Base-by-base conservation (phyloP, 345 rosid genomes). In the Hirschfeldia incana region DNA sequence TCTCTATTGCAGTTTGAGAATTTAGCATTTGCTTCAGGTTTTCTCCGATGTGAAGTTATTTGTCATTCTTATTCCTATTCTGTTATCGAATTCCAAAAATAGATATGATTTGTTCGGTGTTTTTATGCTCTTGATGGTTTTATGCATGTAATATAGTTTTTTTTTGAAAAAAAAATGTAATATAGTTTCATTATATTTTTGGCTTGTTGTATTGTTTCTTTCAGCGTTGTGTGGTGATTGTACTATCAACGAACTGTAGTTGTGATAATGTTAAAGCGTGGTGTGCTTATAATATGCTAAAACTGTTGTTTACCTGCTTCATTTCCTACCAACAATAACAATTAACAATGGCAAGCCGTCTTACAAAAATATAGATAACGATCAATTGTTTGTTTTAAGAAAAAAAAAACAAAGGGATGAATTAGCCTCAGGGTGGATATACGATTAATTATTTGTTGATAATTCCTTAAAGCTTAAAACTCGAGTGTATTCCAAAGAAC, bases 21-120 rank as follows among this genome's bases (percentile, higher is more conserved):
- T 3, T 78, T 89, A 16, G 91, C 87, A 0, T n/a, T 36, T 6
- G 74, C 6, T 11, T 72, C 86, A 4, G 89, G 85, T 12, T 89
- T 86, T 61, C 12, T 59, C 0, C 74, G 85, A 26, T 79, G 82
- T 58, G 74, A 79, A 67, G 0, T 67, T 39, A 44, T 73, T 2
- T 73, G 78, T 49, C 21, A 0, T 29, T 71, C 46, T 0, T 71
- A 36, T 16, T 72, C 76, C 1, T 78, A 11, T 44, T 72, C 73
- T 58, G 69, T 78, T 13, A 72, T 78, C 1, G 73, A 78, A 58
- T 58, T 78, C 36, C 69, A 65, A 6, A 78, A 78, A 67, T 58
- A 72, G 21, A 42, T 63, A 46, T 27, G n/a, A 4, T 15, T 4
- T 15, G 6, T 46, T 12, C 13, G 16, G 53, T 12, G 53, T 21